Base-by-base conservation (phyloP, 2,329 filamentous ascomycete genomes). In the Penicillium sp. region DNA sequence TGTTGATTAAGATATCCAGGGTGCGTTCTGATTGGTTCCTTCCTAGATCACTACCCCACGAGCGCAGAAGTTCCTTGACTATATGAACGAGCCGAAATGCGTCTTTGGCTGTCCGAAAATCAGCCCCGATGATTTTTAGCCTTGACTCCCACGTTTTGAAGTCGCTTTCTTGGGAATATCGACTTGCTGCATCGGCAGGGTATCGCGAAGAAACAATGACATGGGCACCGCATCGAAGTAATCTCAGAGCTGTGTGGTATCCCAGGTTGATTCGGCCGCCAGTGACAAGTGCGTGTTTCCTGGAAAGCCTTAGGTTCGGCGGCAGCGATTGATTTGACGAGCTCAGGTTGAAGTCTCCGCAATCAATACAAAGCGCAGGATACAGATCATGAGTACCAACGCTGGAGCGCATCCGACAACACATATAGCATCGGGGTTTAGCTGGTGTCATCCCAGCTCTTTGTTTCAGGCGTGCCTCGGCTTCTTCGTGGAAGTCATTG, bases 121-220 rank as follows among this genome's bases (percentile, higher is more conserved):
- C 71, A 5, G 71, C 71, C 0, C 71, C 71, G 13, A 72, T 53
- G n/a, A 73, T 60, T 46, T 67, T 54, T 46, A 67, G 37, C 42
- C 69, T 55, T 4, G 37, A 18, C 9, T 45, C 39, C 59, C 54
- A 61, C 18, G 42, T 16, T 11, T 36, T n/a, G 11, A 56, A 60
- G 39, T 63, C 59, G 13, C 24, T n/a, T 26, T 60, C 58, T 2
- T 19, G 39, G 10, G 52, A 23, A 54, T 73, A 74, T 23, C 71
- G 64, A 2, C 52, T 47, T 18, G 66, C 64, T 5, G 72, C 69
- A 49, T 75, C 73, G 7, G 59, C 56, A 8, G 72, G 73, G 44
- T 75, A 75, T 14, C 73, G 65, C 4, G 69, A 68, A 2, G 72
- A 71, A 1, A 69, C 70, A n/a, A 75, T 68, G 14, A 75, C 71